Percentiles rank a stretch among this genome's conserved stretches.
phyloP scores from a whole-genome alignment of 306 rosid species.

The Malus orientalis region DNA sequence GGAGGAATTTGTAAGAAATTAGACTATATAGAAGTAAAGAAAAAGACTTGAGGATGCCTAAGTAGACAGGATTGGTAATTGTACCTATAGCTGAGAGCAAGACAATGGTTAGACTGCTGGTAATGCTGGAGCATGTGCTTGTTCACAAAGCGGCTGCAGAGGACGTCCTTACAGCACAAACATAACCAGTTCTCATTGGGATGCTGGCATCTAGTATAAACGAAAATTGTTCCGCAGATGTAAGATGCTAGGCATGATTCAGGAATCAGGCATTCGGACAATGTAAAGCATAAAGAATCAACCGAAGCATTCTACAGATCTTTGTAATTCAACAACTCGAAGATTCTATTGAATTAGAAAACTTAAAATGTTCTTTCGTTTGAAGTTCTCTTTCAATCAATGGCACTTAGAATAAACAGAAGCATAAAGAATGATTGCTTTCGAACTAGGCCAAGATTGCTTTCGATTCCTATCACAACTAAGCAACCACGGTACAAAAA shows the following conservation, averaged over 20 bases:
- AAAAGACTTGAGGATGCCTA: background rate
- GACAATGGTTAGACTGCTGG: slow-evolving; percentile 31
- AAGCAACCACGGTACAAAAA: too few species aligned
- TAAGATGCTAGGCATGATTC: background rate
- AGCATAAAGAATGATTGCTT: too few species aligned
- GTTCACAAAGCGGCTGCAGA: slow-evolving; percentile 81
- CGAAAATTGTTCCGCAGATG: background rate
- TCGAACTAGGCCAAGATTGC: too few species aligned
- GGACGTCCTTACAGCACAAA: slow-evolving; percentile 60
- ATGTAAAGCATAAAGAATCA: background rate
- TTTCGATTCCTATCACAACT: too few species aligned
- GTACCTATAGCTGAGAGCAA: slow-evolving; percentile 82
- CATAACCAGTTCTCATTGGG: slow-evolving; percentile 81
- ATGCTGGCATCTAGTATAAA: slow-evolving; percentile 47
- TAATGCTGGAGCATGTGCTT: slow-evolving; percentile 78
- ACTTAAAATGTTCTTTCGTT: background rate
- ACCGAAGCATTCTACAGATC: background rate
- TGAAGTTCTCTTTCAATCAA: background rate
- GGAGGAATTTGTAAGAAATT: background rate
- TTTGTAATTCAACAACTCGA: background rate
- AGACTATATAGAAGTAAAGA: background rate
- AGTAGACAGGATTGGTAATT: too few species aligned
- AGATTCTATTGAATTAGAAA: background rate
- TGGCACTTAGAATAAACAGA: background rate
- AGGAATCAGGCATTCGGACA: background rate